These are phyloP conservation scores for Waitea zeae DNA, from an alignment of 1,284 basidiomycete species.

Conservation along the genomic window DNA sequence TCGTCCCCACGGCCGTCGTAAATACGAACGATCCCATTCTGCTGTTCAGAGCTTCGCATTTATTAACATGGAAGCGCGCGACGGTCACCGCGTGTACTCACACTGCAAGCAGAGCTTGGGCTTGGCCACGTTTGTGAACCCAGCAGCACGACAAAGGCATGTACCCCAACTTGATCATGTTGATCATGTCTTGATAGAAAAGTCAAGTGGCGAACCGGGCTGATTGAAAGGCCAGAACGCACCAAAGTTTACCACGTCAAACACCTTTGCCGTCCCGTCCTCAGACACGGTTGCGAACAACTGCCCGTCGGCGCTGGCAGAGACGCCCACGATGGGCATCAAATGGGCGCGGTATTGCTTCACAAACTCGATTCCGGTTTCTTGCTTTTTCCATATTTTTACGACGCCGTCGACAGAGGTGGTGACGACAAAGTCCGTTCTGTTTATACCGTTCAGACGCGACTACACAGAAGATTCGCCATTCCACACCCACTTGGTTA, in stretches of 20 bases:
- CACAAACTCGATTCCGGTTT: conserved; percentile 81
- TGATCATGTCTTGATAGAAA: conserved; percentile 77
- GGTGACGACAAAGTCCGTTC: conserved; percentile 87
- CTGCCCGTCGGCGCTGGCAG: conserved; percentile 85
- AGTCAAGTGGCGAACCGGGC: too few relatives aligned
- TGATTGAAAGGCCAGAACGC: conserved; percentile 11
- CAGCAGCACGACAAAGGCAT: conserved; percentile 81
- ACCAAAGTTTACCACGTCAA: conserved; percentile 97
- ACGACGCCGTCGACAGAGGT: conserved; percentile 91
- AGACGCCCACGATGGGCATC: conserved; percentile 62
- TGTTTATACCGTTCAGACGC: conserved; percentile 15
- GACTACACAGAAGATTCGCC: neutral
- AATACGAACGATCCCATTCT: conserved; percentile 62
- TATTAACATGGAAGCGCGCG: conserved; percentile 9
- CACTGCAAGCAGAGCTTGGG: conserved; percentile 80
- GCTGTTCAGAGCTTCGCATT: conserved; percentile 55
- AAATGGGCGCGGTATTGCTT: conserved; percentile 91
- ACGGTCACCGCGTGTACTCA: conserved; percentile 19
- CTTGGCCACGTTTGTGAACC: conserved; percentile 83
- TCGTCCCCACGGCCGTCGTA: conserved; percentile 88
- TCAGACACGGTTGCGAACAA: conserved; percentile 82
- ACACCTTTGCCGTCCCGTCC: conserved; percentile 80
- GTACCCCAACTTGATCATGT: conserved; percentile 84
- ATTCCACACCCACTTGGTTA: conserved; percentile 48
- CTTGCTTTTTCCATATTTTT: conserved; percentile 99